Evolutionary conservation across 495 filamentous ascomycete species (phyloP), one percentile per base, ranked within the genome.

Genomic region (Massariosphaeria phaeospora): DNA sequence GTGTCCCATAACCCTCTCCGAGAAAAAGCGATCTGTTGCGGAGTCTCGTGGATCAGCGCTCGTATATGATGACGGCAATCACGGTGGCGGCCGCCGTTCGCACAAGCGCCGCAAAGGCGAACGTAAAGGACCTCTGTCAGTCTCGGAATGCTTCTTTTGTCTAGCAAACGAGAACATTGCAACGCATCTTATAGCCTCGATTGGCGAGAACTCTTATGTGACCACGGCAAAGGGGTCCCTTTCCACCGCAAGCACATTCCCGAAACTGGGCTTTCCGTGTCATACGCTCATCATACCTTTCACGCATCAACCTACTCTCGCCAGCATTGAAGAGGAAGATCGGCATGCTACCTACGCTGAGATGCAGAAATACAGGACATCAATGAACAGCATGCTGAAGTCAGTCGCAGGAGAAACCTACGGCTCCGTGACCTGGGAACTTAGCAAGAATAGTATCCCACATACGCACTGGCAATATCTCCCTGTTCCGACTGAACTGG

Each of bases 401-500:
- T 61, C 68, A 18, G 77, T 72, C 8, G 70, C 73, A 57, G 68
- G 75, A 64, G 70, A 73, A 13, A 52, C 65, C 52, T 75, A 95
- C 2, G 91, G 90, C 24, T 78, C 85, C 8, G 87, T 97, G 2
- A 91, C 89, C 0, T 98, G 89, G 79, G 91, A 96, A 71, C 84
- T 98, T 58, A 88, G 81, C 62, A 81, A 89, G 15, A 73, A 71
- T 2, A 75, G 76, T 10, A 88, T 89, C 20, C 84, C 96, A 46
- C 93, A 98, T 66, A 75, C 79, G 0, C 93, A 96, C 64, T 96
- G 91, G 93, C 93, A 98, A 73, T 91, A 94, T 62, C 74, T 96
- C 26, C 91, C 93, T 1, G 76, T 95, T 0, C 77, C 85, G 0
- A 65, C 75, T 0, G 75, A 82, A 10, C 69, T 87, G 20, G 75